Base-by-base conservation (phyloP, 495 filamentous ascomycete genomes). In the Penicillium antarcticum region DNA sequence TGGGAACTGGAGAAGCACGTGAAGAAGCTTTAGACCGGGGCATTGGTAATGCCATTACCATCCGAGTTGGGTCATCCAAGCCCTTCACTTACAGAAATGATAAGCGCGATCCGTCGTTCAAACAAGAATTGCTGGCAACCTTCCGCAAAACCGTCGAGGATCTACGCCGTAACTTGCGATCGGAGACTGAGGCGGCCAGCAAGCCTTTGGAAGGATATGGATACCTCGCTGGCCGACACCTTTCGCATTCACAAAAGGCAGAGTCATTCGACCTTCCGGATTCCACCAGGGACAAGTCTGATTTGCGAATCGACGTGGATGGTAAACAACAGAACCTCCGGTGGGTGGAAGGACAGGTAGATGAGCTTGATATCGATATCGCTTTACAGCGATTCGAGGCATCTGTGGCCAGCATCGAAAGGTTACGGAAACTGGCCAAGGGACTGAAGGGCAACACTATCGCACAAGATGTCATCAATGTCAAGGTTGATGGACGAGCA, bases 331-430 rank as follows among this genome's bases (percentile, higher is more conserved):
- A 96, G 64, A 96, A 92, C 58, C 77, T 99, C 14, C 87, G 94
- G 17, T 96, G 89, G 88, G 91, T 97, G 0, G 94, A 99, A 62
- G 80, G 82, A 37, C 91, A 97, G 70, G 86, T 99, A 58, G 94
- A 99, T 62, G 91, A 96, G 61, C 81, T 99, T 4, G 95, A 97
- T 57, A 96, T 96, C 55, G 85, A 91, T 62, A 94, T 99, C 45
- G 94, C 94, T 1, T 79, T 97, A 21, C 92, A 97, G 59, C 79
- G 82, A 29, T 95, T 97, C 51, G 92, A 96, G 52, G 81, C 84
- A 4, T 88, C 92, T 0, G 91, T 97, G 0, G 72, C 77, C 2
- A 81, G 81, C 42, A 86, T 97, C 8, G 92, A 97, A 67, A 87
- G 87, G 53, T 76, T 99, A 21, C 84, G 88, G 45, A 81, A 81